Evolutionary conservation across 1,139 yeast species (phyloP).

Genomic region (Casaregolazyma suthepensis): DNA sequence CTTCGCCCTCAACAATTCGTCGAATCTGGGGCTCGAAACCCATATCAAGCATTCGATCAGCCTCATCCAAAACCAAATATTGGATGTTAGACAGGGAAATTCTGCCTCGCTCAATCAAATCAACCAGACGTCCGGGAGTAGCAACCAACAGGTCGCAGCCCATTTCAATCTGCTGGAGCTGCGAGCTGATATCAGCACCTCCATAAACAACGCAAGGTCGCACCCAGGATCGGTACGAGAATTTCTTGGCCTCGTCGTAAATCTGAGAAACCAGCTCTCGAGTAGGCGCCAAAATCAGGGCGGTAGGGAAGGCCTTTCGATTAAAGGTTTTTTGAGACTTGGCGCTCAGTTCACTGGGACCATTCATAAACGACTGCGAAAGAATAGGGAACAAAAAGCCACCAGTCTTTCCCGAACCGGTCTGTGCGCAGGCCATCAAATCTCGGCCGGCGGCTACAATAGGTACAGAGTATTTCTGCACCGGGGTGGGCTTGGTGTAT

Average conservation of each 20-base stretch:
- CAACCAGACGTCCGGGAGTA: constrained; percentile 98
- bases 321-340: constrained; percentile 41
- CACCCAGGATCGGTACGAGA: constrained; percentile 98
- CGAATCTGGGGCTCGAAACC: constrained; percentile 99
- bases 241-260: constrained; percentile 91
- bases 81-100: constrained; percentile 85
- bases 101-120: constrained; percentile 89
- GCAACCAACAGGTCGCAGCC: constrained; percentile 97
- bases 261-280: constrained; percentile 98
- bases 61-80: constrained; percentile 94
- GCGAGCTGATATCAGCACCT: constrained; percentile 90
- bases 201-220: constrained; percentile 95
- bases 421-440: constrained; percentile 99
- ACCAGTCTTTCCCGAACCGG: constrained; percentile 99
- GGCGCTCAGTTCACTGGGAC: constrained; percentile 63
- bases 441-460: constrained; percentile 94
- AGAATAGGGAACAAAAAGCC: constrained; percentile 98
- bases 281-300: constrained; percentile 94
- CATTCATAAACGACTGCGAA: constrained; percentile 81
- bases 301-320: constrained; percentile 87
- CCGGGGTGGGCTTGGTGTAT: constrained; percentile 96
- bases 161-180: constrained; percentile 81
- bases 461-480: constrained; percentile 96
- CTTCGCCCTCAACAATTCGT: constrained; percentile 95
- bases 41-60: constrained; percentile 99